These are phyloP conservation scores for Solanum phureja DNA, from an alignment of 257 asterid species.

Conservation along the genomic window DNA sequence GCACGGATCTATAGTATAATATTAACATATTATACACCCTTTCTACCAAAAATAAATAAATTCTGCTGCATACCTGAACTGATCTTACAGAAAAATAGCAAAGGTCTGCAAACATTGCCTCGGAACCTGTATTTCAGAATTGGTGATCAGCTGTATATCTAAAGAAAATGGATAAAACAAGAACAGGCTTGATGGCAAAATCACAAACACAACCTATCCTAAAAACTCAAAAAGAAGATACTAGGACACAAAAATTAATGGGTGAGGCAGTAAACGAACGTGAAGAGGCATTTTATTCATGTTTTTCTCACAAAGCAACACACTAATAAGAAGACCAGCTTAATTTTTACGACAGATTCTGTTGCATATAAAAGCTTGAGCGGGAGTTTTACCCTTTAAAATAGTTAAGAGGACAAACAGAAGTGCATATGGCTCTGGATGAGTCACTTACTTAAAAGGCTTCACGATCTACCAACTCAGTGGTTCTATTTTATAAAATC, in stretches of 20 bases:
- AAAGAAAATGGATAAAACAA: not conserved
- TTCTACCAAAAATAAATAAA: not conserved
- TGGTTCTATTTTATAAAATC: not conserved
- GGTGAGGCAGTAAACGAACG: not conserved
- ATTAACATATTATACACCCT: not conserved
- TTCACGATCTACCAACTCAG: not conserved
- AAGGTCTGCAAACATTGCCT: constrained; percentile 99
- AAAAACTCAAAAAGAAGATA: not conserved
- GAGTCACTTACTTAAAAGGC: not conserved
- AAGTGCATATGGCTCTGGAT: not conserved
- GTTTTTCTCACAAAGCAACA: not conserved
- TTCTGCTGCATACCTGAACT: constrained; percentile 60
- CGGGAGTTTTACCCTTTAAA: not conserved
- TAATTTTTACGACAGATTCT: not conserved
- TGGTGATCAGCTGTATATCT: constrained; percentile 34
- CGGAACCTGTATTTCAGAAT: constrained; percentile 76
- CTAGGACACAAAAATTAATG: not conserved
- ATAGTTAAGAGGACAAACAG: not conserved
- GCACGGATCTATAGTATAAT: not conserved
- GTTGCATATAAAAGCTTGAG: not conserved
- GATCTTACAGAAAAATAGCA: constrained; percentile 92
- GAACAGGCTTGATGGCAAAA: not conserved
- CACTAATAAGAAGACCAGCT: not conserved
- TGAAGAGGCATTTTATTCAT: not conserved
- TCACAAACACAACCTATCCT: not conserved